Base-by-base conservation (phyloP, 2,329 filamentous ascomycete species). In the Apiospora saccharicola region DNA sequence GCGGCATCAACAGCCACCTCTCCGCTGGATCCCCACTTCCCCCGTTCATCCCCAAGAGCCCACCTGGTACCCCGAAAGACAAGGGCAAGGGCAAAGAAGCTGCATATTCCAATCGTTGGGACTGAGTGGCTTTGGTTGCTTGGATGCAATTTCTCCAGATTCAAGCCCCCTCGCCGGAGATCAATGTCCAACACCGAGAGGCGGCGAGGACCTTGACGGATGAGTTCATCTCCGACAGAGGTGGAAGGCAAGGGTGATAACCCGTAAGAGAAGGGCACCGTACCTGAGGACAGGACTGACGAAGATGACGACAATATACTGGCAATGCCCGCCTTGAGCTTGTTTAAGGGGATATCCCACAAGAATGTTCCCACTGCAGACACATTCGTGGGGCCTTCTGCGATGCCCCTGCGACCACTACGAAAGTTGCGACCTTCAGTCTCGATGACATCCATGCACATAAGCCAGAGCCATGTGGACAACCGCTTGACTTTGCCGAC, bases 121-220 rank as follows among this genome's bases (percentile, higher is more conserved):
- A 10, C 10, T 41, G 37, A 41, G 37, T 41, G 37, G 37, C 37
- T 41, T 41, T 41, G 37, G 37, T 41, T 41, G 37, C 26, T 30
- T 30, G 26, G 26, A 30, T 30, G 26, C 26, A 30, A 4, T 30
- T 30, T 30, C 26, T 30, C 26, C 26, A 30, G 26, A 30, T 2
- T 30, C 26, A 30, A 30, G 26, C 26, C 26, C 26, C 2, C 26
- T 30, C 53, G 30, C 30, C 53, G 16, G 53, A 61, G 7, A 61
- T 61, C 53, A 61, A 61, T 37, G 7, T 12, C 30, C 53, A 61
- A 37, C 53, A 30, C 22, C 7, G 71, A n/a, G 47, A 69, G n/a
- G 49, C 57, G 67, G 70, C 72, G 53, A 67, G 51, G 2, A 67
- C 68, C 4, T n/a, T 61, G 44, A 47, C 72, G 22, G 68, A 71